phyloP scores from a whole-genome alignment of 148 eudicot genomes.

The Rhododendron kiyosumense region DNA sequence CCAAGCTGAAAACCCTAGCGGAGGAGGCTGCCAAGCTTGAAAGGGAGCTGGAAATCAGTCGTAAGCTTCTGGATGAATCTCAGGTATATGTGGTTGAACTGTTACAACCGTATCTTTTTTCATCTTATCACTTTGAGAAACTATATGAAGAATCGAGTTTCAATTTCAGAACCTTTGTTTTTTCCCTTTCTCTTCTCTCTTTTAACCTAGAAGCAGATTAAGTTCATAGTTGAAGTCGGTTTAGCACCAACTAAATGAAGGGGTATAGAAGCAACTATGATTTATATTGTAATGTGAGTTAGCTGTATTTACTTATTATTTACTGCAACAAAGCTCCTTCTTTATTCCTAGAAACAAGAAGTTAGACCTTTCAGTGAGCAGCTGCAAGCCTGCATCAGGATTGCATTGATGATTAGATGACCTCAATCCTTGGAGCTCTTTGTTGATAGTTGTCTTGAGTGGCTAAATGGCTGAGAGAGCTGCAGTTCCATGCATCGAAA shows the following conservation, averaged over 20 bases:
- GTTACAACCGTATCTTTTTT: neutral
- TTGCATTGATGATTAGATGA: neutral
- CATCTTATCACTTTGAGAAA: neutral
- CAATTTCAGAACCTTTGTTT: neutral
- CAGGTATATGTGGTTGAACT: slow-evolving; percentile 51
- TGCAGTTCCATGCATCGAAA: neutral
- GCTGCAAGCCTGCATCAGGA: neutral
- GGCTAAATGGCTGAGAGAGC: neutral
- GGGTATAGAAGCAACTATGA: neutral
- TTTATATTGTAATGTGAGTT: neutral
- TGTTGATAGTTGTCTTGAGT: neutral
- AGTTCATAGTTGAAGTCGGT: neutral
- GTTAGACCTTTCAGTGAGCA: neutral
- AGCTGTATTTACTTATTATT: slow-evolving; percentile 2
- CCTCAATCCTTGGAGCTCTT: neutral
- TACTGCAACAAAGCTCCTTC: neutral
- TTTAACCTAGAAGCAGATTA: neutral
- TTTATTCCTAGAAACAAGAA: neutral
- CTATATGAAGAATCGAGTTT: neutral
- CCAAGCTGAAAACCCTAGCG: slow-evolving; percentile 41
- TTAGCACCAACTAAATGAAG: neutral
- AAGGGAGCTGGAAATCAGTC: slow-evolving; percentile 69
- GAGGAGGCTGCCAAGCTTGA: slow-evolving; percentile 70
- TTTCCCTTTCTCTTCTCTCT: neutral
- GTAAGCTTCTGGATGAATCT: slow-evolving; percentile 87